Base-by-base conservation (phyloP, 2,329 filamentous ascomycete genomes). In the Penicillium brevicompactum region DNA sequence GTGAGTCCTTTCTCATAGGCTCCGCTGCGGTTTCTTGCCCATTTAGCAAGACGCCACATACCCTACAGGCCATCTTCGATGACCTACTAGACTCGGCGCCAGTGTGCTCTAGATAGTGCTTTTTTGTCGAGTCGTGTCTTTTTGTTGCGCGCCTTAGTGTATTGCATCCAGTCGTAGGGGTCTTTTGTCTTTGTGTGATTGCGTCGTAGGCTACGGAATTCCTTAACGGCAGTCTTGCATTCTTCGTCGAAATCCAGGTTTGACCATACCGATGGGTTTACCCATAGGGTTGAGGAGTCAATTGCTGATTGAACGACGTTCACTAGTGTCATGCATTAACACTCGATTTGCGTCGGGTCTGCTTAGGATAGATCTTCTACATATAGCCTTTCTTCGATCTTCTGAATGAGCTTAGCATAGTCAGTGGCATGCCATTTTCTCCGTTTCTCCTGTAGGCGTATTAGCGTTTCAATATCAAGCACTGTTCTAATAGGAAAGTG, bases 1-100 rank as follows among this genome's bases (percentile, higher is more conserved):
- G 52, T 63, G 32, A 55, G n/a, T 2, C 55, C 55, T 22, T 31
- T 9, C 10, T 51, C 42, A 16, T 57, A 58, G 43, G 34, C 44
- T 24, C 44, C 51, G 52, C 55, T 59, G 49, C 67, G 54, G 24
- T 62, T 65, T 40, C 60, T 58, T 2, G 67, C 67, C 68, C 59
- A 69, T 47, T 62, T 68, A 1, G 56, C 59, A 2, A 70, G 51
- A 16, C 56, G 60, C 65, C 55, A 69, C 14, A 69, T 49, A 21
- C 63, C 60, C 14, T 38, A 24, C 2, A 59, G 56, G 16, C 56
- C 57, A 10, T 56, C 56, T 30, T 61, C 42, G 5, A 62, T 56
- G 44, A 61, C 63, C 46, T 66, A 42, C 52, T 67, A 58, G 18
- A 70, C 63, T 22, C 56, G 45, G 7, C 59, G 54, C 37, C 66